phyloP scores from a whole-genome alignment of 768 basidiomycete species.

The Chalciporus sphaerocephalus region DNA sequence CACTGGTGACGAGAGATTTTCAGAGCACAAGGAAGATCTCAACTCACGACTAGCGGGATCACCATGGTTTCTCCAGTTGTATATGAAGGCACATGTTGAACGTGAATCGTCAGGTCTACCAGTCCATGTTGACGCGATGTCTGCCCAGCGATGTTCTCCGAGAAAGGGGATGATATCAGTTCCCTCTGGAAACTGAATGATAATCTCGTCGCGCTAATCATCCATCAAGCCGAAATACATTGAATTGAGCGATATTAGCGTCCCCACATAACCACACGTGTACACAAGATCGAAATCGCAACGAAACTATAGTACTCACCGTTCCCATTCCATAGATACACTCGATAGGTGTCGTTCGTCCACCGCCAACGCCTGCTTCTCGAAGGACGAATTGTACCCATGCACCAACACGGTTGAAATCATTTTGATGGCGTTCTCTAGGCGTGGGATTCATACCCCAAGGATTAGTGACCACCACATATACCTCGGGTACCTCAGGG shows the following conservation, averaged over 20 bases:
- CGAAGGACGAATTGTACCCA: conserved; percentile 25
- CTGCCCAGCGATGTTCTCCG: conserved; percentile 25
- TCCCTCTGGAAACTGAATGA: conserved; percentile 23
- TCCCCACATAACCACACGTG: not conserved
- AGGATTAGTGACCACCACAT: conserved; percentile 23
- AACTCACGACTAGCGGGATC: conserved; percentile 30
- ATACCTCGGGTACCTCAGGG: conserved; percentile 17
- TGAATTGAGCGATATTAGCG: not conserved
- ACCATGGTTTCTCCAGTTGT: conserved; percentile 30
- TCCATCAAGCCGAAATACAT: not conserved
- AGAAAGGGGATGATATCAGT: conserved; percentile 27
- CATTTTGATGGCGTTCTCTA: conserved; percentile 7
- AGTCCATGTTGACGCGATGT: conserved; percentile 11
- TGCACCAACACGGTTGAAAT: conserved; percentile 22
- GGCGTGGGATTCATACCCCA: conserved; percentile 18
- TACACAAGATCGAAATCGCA: not conserved
- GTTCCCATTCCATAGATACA: conserved; percentile 29
- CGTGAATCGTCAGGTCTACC: conserved; percentile 8
- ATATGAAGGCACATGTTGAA: conserved; percentile 24
- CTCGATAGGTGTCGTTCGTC: conserved; percentile 14
- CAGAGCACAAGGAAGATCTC: not conserved
- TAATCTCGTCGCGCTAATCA: conserved; percentile 26
- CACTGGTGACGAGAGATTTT: too few relatives aligned
- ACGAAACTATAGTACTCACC: conserved; percentile 17
- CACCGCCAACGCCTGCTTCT: conserved; percentile 14